These are phyloP conservation scores for Lepidium didymum DNA, from an alignment of 345 rosid genomes.

Conservation along the genomic window DNA sequence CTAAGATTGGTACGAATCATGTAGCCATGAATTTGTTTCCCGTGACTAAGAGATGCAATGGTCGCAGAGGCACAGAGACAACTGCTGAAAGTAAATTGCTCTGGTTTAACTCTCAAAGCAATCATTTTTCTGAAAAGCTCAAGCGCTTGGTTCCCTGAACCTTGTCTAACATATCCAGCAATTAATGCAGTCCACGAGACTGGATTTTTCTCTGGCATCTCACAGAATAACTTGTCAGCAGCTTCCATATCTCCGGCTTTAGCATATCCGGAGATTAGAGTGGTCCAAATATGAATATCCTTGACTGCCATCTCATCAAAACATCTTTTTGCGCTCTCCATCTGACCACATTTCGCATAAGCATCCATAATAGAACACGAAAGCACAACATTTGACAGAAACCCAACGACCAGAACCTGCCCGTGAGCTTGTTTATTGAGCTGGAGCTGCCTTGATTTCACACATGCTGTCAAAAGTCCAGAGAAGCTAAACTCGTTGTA, in stretches of 20 bases:
- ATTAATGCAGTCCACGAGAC: slow-evolving; percentile 80
- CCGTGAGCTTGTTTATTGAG: slow-evolving; percentile 64
- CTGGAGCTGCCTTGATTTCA: slow-evolving; percentile 36
- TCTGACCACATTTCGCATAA: slow-evolving; percentile 58
- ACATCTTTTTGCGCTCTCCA: slow-evolving; percentile 44
- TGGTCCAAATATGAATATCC: slow-evolving; percentile 67
- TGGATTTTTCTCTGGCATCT: slow-evolving; percentile 58
- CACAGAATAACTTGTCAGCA: slow-evolving; percentile 44
- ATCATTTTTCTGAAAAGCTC: slow-evolving; percentile 51
- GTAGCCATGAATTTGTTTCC: slow-evolving; percentile 63
- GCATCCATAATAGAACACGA: slow-evolving; percentile 51
- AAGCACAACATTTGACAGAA: slow-evolving; percentile 50
- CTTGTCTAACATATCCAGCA: slow-evolving; percentile 63
- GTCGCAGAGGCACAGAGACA: slow-evolving; percentile 75
- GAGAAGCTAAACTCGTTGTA: slow-evolving; percentile 61
- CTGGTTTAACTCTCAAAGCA: slow-evolving; percentile 38
- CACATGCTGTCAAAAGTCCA: slow-evolving; percentile 57
- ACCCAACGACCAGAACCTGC: slow-evolving; percentile 63
- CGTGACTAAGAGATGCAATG: slow-evolving; percentile 53
- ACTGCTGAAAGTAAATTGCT: slow-evolving; percentile 76
- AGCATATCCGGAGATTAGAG: slow-evolving; percentile 67
- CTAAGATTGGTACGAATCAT: slow-evolving; percentile 42
- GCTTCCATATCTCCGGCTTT: slow-evolving; percentile 54
- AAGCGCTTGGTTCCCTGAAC: slow-evolving; percentile 43
- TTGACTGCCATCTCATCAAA: slow-evolving; percentile 61